Conservation (phyloP, 768 basidiomycete species). For the Amanita phalloides region DNA sequence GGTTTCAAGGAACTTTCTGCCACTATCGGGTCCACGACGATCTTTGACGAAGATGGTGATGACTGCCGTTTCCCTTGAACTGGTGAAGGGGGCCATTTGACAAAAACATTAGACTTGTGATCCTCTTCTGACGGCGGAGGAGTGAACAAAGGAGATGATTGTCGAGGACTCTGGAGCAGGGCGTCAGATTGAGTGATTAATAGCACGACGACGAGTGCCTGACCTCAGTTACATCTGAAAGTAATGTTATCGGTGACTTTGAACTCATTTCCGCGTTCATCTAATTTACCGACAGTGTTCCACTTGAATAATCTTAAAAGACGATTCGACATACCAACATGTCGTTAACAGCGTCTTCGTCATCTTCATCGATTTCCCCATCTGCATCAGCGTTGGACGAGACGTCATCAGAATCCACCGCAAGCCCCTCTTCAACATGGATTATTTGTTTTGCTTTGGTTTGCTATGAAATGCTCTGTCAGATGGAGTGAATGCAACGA, state of each 20-base stretch:
- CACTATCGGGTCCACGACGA: not conserved
- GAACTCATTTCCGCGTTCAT: constrained; percentile 4
- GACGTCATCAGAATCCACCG: constrained; percentile 3
- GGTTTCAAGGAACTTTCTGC: not conserved
- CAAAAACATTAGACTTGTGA: too few relatives aligned
- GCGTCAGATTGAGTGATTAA: not conserved
- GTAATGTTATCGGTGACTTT: not conserved
- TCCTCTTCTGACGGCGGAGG: constrained; percentile 8
- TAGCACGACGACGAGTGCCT: not conserved
- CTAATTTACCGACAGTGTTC: not conserved
- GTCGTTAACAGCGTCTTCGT: constrained; percentile 11
- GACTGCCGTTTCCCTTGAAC: not conserved
- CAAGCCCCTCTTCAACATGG: not conserved
- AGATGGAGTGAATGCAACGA: not conserved
- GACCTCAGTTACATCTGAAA: not conserved
- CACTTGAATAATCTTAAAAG: not conserved
- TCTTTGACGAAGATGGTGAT: not conserved
- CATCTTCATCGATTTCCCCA: constrained; percentile 9
- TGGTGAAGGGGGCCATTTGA: too few relatives aligned
- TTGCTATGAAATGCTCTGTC: not conserved
- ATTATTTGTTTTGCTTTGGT: not conserved
- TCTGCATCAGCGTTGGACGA: constrained; percentile 11
- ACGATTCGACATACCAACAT: constrained; percentile 8
- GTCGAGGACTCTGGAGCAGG: not conserved
- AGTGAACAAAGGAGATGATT: constrained; percentile 9